These are phyloP conservation scores for Aspergillus pseudoglaucus DNA, from an alignment of 2,329 filamentous ascomycete species.

Conservation along the genomic window DNA sequence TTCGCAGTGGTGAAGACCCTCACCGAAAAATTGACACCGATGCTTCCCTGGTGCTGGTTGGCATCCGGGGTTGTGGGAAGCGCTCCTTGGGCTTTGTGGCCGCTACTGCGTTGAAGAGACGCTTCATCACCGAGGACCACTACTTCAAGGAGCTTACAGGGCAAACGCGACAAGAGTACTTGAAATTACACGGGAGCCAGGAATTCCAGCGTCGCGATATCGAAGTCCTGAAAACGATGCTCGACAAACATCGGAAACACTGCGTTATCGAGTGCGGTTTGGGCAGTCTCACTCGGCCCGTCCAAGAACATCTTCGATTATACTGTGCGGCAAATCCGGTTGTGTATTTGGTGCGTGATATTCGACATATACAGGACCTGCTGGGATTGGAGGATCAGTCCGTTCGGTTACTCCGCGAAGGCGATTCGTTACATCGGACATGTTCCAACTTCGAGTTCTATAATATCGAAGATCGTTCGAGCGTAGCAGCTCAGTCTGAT, in stretches of 20 bases:
- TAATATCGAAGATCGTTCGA: constrained; percentile 42
- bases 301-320: constrained; percentile 35
- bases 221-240: constrained; percentile 37
- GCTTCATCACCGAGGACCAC: constrained; percentile 40
- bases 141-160: constrained; percentile 40
- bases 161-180: constrained; percentile 36
- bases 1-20: constrained; percentile 4
- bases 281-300: constrained; percentile 36
- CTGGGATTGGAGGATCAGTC: constrained; percentile 40
- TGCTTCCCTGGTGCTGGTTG: constrained; percentile 37
- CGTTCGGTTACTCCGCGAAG: constrained; percentile 36
- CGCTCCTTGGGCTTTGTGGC: constrained; percentile 39
- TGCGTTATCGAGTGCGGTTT: constrained; percentile 41
- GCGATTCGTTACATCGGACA: constrained; percentile 40
- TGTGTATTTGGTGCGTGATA: constrained; percentile 37
- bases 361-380: constrained; percentile 33
- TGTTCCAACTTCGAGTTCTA: constrained; percentile 45
- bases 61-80: constrained; percentile 40
- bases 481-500: constrained; percentile 11
- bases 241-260: constrained; percentile 36
- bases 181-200: constrained; percentile 34
- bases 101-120: constrained; percentile 36
- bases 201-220: constrained; percentile 39
- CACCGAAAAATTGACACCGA: constrained; percentile 28
- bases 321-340: constrained; percentile 35